These are phyloP conservation scores for Taphrina sp. DNA, from an alignment of 1,139 yeast genomes.

Conservation along the genomic window DNA sequence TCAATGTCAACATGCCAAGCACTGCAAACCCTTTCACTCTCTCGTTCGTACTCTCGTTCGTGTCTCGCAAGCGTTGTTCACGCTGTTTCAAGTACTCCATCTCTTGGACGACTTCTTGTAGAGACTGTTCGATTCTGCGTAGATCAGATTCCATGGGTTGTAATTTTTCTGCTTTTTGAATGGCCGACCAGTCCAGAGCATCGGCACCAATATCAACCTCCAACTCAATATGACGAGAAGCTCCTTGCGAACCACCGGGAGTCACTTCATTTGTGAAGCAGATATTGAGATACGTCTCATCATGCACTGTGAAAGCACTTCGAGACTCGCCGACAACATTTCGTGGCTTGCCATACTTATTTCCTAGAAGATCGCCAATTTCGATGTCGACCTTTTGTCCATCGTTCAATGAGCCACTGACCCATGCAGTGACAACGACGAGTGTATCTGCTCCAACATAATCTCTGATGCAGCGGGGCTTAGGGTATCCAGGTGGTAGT, in stretches of 20 bases:
- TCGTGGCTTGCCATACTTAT: constrained; percentile 46
- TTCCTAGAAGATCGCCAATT: constrained; percentile 57
- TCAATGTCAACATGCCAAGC: constrained; percentile 23
- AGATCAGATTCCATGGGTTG: constrained; percentile 89
- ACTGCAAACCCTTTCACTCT: constrained; percentile 75
- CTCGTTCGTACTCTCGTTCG: constrained; percentile 88
- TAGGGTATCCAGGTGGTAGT: constrained; percentile 34
- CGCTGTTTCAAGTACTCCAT: constrained; percentile 78
- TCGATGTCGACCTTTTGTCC: constrained; percentile 48
- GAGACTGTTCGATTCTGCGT: constrained; percentile 75
- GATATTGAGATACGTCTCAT: constrained; percentile 81
- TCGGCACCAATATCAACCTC: constrained; percentile 95
- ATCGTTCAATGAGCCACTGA: constrained; percentile 74
- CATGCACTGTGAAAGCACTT: constrained; percentile 79
- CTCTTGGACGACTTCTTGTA: constrained; percentile 74
- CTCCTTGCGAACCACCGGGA: constrained; percentile 32
- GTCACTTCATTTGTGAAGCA: constrained; percentile 72
- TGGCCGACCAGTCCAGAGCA: constrained; percentile 96
- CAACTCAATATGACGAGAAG: constrained; percentile 62
- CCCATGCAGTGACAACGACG: constrained; percentile 75
- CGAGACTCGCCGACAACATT: constrained; percentile 53
- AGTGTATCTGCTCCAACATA: constrained; percentile 79
- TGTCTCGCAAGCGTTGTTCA: constrained; percentile 90
- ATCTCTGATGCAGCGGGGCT: constrained; percentile 80
- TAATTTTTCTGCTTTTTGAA: constrained; percentile 88